A percentile compares a stretch with the other conserved stretches of the same genome.
Evolutionary conservation across 2,329 filamentous ascomycete species (phyloP).

Genomic region (Colletotrichum eremochloae): DNA sequence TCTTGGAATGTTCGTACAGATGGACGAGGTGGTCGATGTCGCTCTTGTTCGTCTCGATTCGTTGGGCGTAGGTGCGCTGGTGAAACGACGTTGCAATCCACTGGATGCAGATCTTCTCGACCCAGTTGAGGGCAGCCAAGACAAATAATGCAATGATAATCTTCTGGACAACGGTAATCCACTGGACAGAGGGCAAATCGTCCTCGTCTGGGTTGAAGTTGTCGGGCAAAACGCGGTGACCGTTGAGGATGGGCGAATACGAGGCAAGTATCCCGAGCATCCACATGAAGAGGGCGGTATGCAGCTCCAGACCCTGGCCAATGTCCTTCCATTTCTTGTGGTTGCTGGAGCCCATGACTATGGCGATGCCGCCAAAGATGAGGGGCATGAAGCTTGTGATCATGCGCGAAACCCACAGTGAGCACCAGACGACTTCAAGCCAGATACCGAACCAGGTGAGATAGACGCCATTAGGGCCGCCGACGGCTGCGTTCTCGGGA

Average conservation of each 20-base stretch:
- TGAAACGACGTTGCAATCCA: conserved; percentile 96
- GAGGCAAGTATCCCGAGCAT: conserved; percentile 88
- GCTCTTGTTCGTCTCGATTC: conserved; percentile 93
- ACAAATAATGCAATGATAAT: conserved; percentile 89
- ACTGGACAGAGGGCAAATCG: conserved; percentile 60
- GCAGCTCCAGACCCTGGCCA: conserved; percentile 86
- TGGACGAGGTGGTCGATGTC: conserved; percentile 75
- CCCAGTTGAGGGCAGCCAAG: conserved; percentile 81
- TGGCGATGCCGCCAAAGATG: conserved; percentile 68
- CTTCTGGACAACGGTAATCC: conserved; percentile 87
- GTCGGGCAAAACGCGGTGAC: conserved; percentile 58
- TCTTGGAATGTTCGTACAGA: conserved; percentile 80
- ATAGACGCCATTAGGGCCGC: conserved; percentile 78
- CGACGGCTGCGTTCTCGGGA: conserved; percentile 61
- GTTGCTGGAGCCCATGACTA: conserved; percentile 84
- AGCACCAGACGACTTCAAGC: conserved; percentile 94
- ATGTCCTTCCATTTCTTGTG: conserved; percentile 95
- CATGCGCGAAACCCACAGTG: conserved; percentile 82
- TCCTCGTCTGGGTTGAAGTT: conserved; percentile 59
- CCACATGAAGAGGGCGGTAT: conserved; percentile 91
- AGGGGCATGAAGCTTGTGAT: conserved; percentile 64
- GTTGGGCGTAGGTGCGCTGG: conserved; percentile 87
- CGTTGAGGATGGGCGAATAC: conserved; percentile 84
- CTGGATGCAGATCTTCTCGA: conserved; percentile 94
- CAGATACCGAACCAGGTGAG: conserved; percentile 95